Evolutionary conservation across 805 yeast species (phyloP).

Genomic region (Saccharomycopsis olivae): DNA sequence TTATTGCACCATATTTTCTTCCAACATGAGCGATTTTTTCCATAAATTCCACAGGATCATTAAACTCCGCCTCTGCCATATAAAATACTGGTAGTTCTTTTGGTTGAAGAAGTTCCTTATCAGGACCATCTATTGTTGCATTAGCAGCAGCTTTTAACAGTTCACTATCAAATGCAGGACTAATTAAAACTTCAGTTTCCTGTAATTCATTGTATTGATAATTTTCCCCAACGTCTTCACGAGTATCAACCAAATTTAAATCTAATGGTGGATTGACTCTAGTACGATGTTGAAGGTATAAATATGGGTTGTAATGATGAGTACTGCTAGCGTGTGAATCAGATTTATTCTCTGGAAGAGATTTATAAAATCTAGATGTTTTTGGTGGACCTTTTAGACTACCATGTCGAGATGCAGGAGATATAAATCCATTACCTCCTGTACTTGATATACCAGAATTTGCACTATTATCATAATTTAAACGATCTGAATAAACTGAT

Average conservation of each 20-base stretch:
- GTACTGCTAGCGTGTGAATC: constrained; percentile 11
- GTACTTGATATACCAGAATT: not conserved
- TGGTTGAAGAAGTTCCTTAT: not conserved
- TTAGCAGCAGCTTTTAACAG: not conserved
- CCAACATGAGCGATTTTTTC: constrained; percentile 39
- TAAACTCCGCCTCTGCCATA: constrained; percentile 39
- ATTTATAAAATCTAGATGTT: constrained; percentile 16
- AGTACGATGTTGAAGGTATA: constrained; percentile 27
- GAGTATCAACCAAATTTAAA: constrained; percentile 24
- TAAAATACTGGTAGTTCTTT: constrained; percentile 32
- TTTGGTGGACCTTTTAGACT: constrained; percentile 15
- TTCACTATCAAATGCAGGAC: constrained; percentile 3
- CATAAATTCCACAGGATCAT: constrained; percentile 46
- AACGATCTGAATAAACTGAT: constrained; percentile 12
- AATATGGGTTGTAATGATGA: constrained; percentile 27
- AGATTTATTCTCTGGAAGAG: constrained; percentile 13
- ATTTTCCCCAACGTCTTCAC: constrained; percentile 21
- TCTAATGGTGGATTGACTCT: constrained; percentile 29
- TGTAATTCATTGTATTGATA: constrained; percentile 11
- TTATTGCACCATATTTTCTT: constrained; percentile 49
- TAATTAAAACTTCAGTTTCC: constrained; percentile 16
- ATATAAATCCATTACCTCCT: not conserved
- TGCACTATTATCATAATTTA: not conserved
- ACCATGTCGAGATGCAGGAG: not conserved
- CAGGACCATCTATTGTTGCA: not conserved